Evolutionary conservation across 2,329 filamentous ascomycete species (phyloP).

Genomic region (Aplosporella prunicola): DNA sequence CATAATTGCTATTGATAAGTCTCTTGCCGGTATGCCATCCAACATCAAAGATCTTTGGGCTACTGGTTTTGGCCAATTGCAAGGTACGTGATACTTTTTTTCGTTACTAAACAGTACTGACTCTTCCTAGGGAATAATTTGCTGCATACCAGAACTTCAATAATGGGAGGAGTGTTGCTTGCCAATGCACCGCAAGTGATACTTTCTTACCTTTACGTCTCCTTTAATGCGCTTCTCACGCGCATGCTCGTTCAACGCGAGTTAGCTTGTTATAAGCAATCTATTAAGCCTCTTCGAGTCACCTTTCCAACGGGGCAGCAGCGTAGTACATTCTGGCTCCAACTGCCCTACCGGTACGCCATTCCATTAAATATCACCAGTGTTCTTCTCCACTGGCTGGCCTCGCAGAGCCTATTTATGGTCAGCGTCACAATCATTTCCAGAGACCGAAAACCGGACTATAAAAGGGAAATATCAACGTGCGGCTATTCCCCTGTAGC

Average conservation of each 20-base stretch:
- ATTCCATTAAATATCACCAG: conserved; percentile 27
- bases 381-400: conserved; percentile 33
- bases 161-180: too few relatives aligned
- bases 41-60: conserved; percentile 12
- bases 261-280: conserved; percentile 32
- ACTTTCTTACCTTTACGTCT: conserved; percentile 37
- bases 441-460: background rate
- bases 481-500: conserved; percentile 11
- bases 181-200: too few relatives aligned
- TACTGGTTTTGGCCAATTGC: conserved; percentile 6
- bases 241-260: conserved; percentile 40
- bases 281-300: conserved; percentile 30
- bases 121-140: too few relatives aligned
- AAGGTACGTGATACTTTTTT: too few relatives aligned
- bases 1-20: conserved; percentile 8
- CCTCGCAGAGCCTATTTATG: conserved; percentile 36
- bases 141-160: too few relatives aligned
- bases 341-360: conserved; percentile 30
- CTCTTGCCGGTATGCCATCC: conserved; percentile 2
- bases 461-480: conserved; percentile 8
- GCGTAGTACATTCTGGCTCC: conserved; percentile 32
- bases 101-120: too few relatives aligned
- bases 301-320: conserved; percentile 28
- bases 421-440: conserved; percentile 18
- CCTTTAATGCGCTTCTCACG: conserved; percentile 39